These are phyloP conservation scores for Sporisorium reilianum DNA, from an alignment of 1,284 basidiomycete species.

Conservation along the genomic window DNA sequence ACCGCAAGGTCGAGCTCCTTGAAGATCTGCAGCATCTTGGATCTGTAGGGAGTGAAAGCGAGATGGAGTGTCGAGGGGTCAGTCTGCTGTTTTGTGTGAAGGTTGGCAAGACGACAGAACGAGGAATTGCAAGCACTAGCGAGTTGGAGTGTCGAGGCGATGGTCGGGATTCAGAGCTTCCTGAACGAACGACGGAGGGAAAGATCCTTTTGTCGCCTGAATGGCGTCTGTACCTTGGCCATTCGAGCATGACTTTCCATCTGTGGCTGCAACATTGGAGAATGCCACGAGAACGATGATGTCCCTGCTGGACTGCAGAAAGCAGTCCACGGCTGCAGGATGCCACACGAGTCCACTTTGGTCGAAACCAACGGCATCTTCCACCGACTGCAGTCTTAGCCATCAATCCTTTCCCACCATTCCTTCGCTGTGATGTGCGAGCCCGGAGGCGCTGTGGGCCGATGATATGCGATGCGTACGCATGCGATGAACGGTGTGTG, in stretches of 20 bases:
- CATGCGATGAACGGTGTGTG: not conserved
- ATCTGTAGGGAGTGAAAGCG: slow-evolving; percentile 23
- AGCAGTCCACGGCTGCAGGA: not conserved
- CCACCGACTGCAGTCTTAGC: not conserved
- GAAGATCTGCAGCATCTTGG: slow-evolving; percentile 68
- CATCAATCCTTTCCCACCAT: not conserved
- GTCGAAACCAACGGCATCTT: not conserved
- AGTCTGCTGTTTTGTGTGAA: slow-evolving; percentile 1
- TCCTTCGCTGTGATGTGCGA: not conserved
- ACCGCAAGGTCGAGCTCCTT: slow-evolving; percentile 69
- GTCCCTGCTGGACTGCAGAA: no score
- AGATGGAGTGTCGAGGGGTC: slow-evolving; percentile 3
- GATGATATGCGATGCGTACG: slow-evolving; percentile 25
- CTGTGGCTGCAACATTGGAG: no score
- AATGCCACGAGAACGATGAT: no score
- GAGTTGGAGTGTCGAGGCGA: not conserved
- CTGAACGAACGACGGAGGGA: no score
- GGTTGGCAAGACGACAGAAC: not conserved
- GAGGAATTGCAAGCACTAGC: slow-evolving; percentile 12
- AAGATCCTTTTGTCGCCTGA: not conserved
- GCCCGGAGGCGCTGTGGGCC: not conserved
- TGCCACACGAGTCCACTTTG: not conserved
- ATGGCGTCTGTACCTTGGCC: not conserved
- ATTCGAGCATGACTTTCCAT: not conserved
- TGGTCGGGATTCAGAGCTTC: not conserved